Base-by-base conservation (phyloP, 768 basidiomycete genomes). In the Boletus sensibilis region DNA sequence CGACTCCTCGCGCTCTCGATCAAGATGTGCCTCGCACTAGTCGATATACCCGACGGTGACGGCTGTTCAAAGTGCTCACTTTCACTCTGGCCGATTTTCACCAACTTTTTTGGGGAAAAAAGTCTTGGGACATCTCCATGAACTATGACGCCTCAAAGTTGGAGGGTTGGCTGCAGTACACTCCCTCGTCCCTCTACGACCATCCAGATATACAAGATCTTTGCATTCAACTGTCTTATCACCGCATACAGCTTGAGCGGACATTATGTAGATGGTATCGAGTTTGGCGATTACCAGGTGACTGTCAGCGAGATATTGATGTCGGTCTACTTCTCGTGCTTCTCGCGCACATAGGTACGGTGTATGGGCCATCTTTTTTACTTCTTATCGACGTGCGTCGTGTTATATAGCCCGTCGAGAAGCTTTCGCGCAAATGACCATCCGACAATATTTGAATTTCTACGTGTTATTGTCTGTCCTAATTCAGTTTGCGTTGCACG, bases 121-220 rank as follows among this genome's bases (percentile, higher is more conserved):
- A 29, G 27, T 29, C 27, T 29, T 29, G 27, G 8, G 27, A 29
- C 27, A 29, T 29, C 27, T 29, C 27, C 7, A 8, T 7, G 27
- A 8, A 29, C 6, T 7, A 7, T 7, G 27, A 29, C 7, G 6
- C 27, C 27, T 8, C 27, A 7, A 29, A 29, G 6, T 8, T 29
- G 1, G 27, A 29, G 27, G 7, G 8, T 29, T 29, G 27, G 27
- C 7, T 29, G 27, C 27, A 29, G 27, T 29, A 7, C 6, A 7
- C 27, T 29, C 27, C 27, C 6, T 27, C 25, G 7, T 8, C 27
- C 27, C 7, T 29, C 27, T 5, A 29, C 6, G 2, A 99, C 97
- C 4, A 90, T 96, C 51, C 97, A 98, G 75, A 99, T 98, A 96
- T 99, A 98, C 85, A 97, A 98, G 79, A 98, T 99, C 63, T 79